Conservation (phyloP, 106 monocot species). For the Dactylorhiza incarnata region DNA sequence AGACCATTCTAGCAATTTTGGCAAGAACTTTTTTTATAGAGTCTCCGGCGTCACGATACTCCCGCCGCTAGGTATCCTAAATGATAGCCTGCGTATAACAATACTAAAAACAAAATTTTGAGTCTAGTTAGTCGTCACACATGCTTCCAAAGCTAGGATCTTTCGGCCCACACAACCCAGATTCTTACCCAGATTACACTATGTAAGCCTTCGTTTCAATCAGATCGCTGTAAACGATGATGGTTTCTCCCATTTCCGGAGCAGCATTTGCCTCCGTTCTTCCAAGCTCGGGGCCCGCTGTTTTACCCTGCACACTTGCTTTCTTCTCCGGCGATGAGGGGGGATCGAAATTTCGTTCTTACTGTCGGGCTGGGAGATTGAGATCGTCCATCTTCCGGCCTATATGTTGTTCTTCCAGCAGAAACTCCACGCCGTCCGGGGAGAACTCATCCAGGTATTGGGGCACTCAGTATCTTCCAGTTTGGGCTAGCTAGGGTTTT, state of each 20-base stretch:
- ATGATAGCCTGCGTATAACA: too few species aligned
- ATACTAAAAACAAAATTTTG: too few species aligned
- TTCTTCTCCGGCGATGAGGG: background rate
- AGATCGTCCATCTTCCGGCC: background rate
- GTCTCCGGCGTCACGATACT: too few species aligned
- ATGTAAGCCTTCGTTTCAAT: background rate
- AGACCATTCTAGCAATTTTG: too few species aligned
- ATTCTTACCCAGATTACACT: too few species aligned
- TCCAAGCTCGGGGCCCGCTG: background rate
- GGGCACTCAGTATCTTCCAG: background rate
- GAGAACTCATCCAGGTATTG: background rate
- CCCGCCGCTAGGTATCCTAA: too few species aligned
- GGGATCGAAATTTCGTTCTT: background rate
- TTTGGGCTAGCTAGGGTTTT: background rate
- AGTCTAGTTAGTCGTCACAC: too few species aligned
- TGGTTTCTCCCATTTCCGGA: background rate
- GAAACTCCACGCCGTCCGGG: background rate
- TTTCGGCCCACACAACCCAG: too few species aligned
- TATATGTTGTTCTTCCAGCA: background rate
- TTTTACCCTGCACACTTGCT: background rate
- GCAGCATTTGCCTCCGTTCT: background rate
- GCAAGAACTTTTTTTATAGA: too few species aligned
- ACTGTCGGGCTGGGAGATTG: background rate
- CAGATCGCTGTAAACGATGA: background rate
- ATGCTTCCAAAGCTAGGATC: too few species aligned